phyloP scores from a whole-genome alignment of 1,284 basidiomycete genomes.

The Pholiota adiposa region DNA sequence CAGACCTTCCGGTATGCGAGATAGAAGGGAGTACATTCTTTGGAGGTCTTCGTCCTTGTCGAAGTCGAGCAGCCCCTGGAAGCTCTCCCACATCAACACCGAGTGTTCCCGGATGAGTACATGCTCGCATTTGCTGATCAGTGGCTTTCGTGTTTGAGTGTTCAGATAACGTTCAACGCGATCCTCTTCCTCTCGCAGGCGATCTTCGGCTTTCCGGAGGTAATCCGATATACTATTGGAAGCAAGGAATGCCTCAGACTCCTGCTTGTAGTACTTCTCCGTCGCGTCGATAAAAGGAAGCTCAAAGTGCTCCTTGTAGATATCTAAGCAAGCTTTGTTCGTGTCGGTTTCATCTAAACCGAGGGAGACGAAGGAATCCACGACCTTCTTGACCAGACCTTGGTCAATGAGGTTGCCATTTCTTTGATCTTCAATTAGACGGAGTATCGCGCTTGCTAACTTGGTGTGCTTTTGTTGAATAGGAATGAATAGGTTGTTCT shows the following conservation, averaged over 20 bases:
- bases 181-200: slow-evolving; percentile 93
- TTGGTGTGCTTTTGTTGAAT: slow-evolving; percentile 83
- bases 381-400: slow-evolving; percentile 92
- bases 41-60: slow-evolving; percentile 93
- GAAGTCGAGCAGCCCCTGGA: slow-evolving; percentile 89
- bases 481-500: slow-evolving; percentile 86
- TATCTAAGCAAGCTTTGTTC: slow-evolving; percentile 91
- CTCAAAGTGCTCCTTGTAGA: slow-evolving; percentile 94
- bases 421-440: slow-evolving; percentile 90
- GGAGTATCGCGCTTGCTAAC: slow-evolving; percentile 85
- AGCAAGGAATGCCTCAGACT: slow-evolving; percentile 89
- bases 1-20: slow-evolving; percentile 88
- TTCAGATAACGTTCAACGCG: slow-evolving; percentile 95
- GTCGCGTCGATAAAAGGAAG: slow-evolving; percentile 88
- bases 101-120: slow-evolving; percentile 91
- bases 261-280: slow-evolving; percentile 89
- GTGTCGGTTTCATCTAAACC: slow-evolving; percentile 92
- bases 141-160: slow-evolving; percentile 81
- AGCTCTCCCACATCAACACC: slow-evolving; percentile 91
- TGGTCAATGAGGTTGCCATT: slow-evolving; percentile 96
- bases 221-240: slow-evolving; percentile 94
- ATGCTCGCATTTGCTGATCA: slow-evolving; percentile 90
- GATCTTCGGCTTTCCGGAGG: slow-evolving; percentile 92
- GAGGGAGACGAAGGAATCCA: slow-evolving; percentile 96
- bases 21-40: slow-evolving; percentile 92